A percentile compares a stretch with the other conserved stretches of the same genome.
phyloP scores from a whole-genome alignment of 495 filamentous ascomycete species.

The Aspergillus coremiiformis region DNA sequence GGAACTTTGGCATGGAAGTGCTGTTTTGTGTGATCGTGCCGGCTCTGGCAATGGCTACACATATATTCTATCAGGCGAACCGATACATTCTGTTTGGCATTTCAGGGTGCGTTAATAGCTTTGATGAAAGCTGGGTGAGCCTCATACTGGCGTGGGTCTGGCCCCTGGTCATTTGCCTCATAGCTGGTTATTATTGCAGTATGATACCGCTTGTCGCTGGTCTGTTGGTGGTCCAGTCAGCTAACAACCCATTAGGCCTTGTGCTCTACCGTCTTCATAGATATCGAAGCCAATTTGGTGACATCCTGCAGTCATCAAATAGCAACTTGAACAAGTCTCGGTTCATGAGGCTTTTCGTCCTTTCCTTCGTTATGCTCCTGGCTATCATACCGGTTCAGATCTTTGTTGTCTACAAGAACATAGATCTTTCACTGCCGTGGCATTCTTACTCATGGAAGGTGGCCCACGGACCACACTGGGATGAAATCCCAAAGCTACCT shows the following conservation, averaged over 20 bases:
- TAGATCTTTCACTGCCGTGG: slow-evolving; percentile 30
- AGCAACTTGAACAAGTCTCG: slow-evolving; percentile 56
- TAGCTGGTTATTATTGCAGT: slow-evolving; percentile 67
- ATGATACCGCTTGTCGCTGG: slow-evolving; percentile 22
- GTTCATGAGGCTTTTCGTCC: slow-evolving; percentile 70
- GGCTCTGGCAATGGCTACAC: slow-evolving; percentile 53
- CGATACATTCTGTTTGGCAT: slow-evolving; percentile 71
- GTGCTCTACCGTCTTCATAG: slow-evolving; percentile 59
- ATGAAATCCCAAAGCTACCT: slow-evolving; percentile 53
- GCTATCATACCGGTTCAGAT: slow-evolving; percentile 56
- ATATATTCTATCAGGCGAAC: slow-evolving; percentile 58
- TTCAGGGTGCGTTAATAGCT: slow-evolving; percentile 59
- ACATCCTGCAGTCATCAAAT: slow-evolving; percentile 49
- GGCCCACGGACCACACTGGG: slow-evolving; percentile 52
- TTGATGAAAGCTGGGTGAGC: slow-evolving; percentile 63
- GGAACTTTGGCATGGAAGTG: slow-evolving; percentile 50
- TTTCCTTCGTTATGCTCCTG: slow-evolving; percentile 61
- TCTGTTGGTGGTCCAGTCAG: not conserved
- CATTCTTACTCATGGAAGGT: slow-evolving; percentile 47
- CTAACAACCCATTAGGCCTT: slow-evolving; percentile 38
- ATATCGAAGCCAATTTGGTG: slow-evolving; percentile 55
- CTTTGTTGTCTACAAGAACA: slow-evolving; percentile 53
- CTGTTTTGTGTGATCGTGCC: slow-evolving; percentile 65
- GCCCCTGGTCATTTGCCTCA: slow-evolving; percentile 55
- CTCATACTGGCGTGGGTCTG: slow-evolving; percentile 61